Base-by-base conservation (phyloP, 176 grass and related monocot genomes). In the Oryza nivara region DNA sequence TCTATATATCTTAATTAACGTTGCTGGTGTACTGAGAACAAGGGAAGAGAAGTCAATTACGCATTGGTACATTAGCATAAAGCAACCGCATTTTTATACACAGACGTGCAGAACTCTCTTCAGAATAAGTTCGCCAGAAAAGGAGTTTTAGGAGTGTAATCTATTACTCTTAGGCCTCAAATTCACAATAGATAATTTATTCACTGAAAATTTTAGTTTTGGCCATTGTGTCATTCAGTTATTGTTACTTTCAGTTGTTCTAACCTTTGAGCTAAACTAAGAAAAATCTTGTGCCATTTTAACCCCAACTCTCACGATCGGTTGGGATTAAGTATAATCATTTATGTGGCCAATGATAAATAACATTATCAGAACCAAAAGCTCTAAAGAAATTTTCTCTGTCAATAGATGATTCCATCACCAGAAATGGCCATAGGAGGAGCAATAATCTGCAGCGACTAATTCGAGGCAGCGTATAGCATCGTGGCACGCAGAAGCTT, bases 21-120 rank as follows among this genome's bases (percentile, higher is more conserved):
- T 36, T 67, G 63, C 9, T 16, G 38, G n/a, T 51, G 68, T 44
- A 76, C 35, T 83, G 26, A 17, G 9, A 23, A 23, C 19, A 77
- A 76, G 46, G 58, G 72, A 54, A 48, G 87, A 34, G 44, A 38
- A 75, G 87, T 88, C 82, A 69, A 32, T 38, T 34, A 75, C 40
- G 82, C 26, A 28, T 20, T 45, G 48, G 38, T 80, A 10, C 48
- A 38, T 80, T 67, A 73, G 20, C 38, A 79, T 46, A 85, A 80
- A 75, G 48, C 70, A 47, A 84, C 47, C 38, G n/a, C 36, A 15
- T 60, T 41, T 60, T 41, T 75, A 20, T 32, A 28, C 1, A 63
- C 58, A 23, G 38, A 70, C 72, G 40, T 71, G 28, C 12, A 32
- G 4, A 61, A n/a, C 32, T 35, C 25, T 38, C 22, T 78, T 71